Base-by-base conservation (phyloP, 2,329 filamentous ascomycete genomes). In the Colletotrichum acutatum region DNA sequence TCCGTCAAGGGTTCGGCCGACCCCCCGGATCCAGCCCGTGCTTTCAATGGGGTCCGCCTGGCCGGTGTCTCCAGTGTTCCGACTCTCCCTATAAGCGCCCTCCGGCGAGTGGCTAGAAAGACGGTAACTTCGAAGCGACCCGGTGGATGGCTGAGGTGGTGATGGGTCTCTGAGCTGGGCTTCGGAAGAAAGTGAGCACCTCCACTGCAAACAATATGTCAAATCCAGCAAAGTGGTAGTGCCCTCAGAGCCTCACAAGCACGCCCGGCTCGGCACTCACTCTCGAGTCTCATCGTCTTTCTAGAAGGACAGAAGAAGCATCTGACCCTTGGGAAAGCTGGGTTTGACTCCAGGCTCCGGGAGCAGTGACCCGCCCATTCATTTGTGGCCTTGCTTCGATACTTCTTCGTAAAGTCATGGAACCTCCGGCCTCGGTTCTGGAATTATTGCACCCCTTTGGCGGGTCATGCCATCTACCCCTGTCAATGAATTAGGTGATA, bases 401-500 rank as follows among this genome's bases (percentile, higher is more conserved):
- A 19, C 19, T n/a, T n/a, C 42, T 49, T 49, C 42, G 5, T 42
- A 7, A 42, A 42, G 24, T 8, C 34, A 11, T 26, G 58, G 14
- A 46, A 11, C 28, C 49, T 70, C 59, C 68, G 62, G 37, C 61
- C 22, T 71, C 57, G 52, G 49, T 49, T 12, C 26, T 34, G 54
- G 28, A n/a, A 26, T 59, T 19, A 16, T 30, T 7, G 14, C 14
- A 61, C 60, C 28, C 59, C 46, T n/a, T 26, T 46, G 26, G 11
- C 42, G 19, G 19, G 42, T 49, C 42, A 52, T 28, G 5, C 12
- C 24, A 30, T 12, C 24, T 22, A 30, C 16, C 16, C 59, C 24
- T 28, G 37, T 16, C 37, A 42, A n/a, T 49, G 32, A 19, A 26
- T 26, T 49, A 16, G 19, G 26, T 57, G n/a, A 34, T 57, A 12